phyloP scores from a whole-genome alignment of 73 alveolate species.

The Urostyla sp. region DNA sequence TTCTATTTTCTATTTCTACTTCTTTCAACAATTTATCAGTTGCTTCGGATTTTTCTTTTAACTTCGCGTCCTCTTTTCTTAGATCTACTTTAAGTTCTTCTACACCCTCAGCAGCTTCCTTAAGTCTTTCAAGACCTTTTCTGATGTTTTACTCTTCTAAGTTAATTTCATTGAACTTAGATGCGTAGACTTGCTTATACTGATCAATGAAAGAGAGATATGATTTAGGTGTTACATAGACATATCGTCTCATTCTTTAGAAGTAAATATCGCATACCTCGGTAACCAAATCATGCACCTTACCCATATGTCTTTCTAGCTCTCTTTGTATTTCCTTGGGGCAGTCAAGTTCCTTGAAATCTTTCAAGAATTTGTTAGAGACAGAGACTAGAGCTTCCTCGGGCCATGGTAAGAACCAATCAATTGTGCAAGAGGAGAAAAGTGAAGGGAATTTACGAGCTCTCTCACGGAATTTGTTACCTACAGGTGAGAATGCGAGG shows the following conservation, averaged over 20 bases:
- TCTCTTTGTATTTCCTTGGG: slow-evolving; percentile 89
- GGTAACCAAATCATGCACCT: slow-evolving; percentile 96
- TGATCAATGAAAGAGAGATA: slow-evolving; percentile 98
- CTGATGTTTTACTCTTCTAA: slow-evolving; percentile 89
- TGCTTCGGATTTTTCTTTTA: slow-evolving; percentile 89
- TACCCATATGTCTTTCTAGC: slow-evolving; percentile 98
- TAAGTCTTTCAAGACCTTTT: slow-evolving; percentile 86
- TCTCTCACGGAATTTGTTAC: slow-evolving; percentile 98
- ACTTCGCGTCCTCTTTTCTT: slow-evolving; percentile 80
- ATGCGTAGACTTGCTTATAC: slow-evolving; percentile 96
- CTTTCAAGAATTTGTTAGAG: slow-evolving; percentile 91
- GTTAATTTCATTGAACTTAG: slow-evolving; percentile 91
- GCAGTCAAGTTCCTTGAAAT: slow-evolving; percentile 87
- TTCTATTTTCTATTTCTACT: slow-evolving; percentile 95
- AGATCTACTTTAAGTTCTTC: slow-evolving; percentile 88
- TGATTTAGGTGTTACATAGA: slow-evolving; percentile 99
- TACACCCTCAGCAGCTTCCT: slow-evolving; percentile 87
- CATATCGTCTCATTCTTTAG: slow-evolving; percentile 99
- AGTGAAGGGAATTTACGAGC: slow-evolving; percentile 99
- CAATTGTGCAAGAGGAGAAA: slow-evolving; percentile 98
- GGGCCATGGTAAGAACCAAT: slow-evolving; percentile 99
- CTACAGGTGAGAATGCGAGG: slow-evolving; percentile 99
- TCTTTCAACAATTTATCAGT: slow-evolving; percentile 95
- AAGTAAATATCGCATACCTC: slow-evolving; percentile 96
- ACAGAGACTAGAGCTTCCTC: slow-evolving; percentile 99